phyloP scores from a whole-genome alignment of 1,284 basidiomycete species.

The Cerrena zonata region DNA sequence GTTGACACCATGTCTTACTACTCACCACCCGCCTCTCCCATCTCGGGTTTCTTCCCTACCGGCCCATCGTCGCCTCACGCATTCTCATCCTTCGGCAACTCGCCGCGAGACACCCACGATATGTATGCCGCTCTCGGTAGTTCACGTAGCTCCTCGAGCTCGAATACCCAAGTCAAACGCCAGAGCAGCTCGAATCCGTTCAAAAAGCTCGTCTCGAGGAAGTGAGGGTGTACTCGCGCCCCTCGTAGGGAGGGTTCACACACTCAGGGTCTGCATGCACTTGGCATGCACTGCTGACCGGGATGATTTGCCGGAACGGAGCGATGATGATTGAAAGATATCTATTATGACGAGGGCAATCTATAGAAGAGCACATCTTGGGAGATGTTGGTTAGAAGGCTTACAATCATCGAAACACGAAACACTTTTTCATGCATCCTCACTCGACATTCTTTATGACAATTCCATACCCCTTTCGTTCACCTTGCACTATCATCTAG shows the following conservation, averaged over 20 bases:
- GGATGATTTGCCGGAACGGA: background rate
- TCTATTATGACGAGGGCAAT: background rate
- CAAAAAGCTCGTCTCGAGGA: slow-evolving; percentile 32
- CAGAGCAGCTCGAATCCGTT: slow-evolving; percentile 26
- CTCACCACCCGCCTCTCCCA: slow-evolving; percentile 26
- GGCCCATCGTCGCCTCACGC: slow-evolving; percentile 43
- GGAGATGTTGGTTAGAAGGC: background rate
- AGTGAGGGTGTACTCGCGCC: too few relatives aligned
- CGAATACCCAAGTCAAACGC: slow-evolving; percentile 18
- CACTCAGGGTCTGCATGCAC: too few relatives aligned
- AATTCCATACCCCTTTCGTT: slow-evolving; percentile 4
- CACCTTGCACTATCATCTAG: background rate
- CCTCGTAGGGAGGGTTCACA: too few relatives aligned
- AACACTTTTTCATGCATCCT: background rate
- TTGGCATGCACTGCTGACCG: background rate
- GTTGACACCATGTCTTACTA: slow-evolving; percentile 26
- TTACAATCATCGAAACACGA: background rate
- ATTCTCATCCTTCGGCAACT: slow-evolving; percentile 57
- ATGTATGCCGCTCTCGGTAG: slow-evolving; percentile 58
- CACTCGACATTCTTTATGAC: background rate
- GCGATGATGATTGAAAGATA: background rate
- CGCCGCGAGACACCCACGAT: slow-evolving; percentile 58
- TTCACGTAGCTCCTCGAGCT: slow-evolving; percentile 10
- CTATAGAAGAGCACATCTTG: background rate
- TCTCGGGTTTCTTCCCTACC: slow-evolving; percentile 32